A percentile compares a stretch with the other conserved stretches of the same genome.
Conservation (phyloP, 805 yeast genomes). For the Nakazawaea holstii region DNA sequence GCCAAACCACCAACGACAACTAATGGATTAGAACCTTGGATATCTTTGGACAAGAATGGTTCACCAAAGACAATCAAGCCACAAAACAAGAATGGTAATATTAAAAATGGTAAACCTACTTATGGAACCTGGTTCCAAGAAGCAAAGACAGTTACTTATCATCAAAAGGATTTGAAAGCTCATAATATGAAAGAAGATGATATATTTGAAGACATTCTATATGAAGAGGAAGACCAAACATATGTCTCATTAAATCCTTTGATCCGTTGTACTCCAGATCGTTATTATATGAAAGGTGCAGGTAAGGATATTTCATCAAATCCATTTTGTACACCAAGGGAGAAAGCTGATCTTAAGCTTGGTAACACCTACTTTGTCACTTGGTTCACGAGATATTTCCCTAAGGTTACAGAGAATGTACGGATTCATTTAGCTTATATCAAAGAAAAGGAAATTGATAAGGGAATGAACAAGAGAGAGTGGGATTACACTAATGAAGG, state of each 20-base stretch:
- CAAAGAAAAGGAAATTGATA: conserved; percentile 46
- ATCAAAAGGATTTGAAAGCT: conserved; percentile 62
- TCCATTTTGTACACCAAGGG: conserved; percentile 85
- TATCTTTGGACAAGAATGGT: conserved; percentile 71
- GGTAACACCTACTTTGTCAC: conserved; percentile 70
- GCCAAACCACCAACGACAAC: conserved; percentile 65
- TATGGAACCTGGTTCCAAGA: conserved; percentile 76
- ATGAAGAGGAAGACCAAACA: conserved; percentile 64
- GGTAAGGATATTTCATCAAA: conserved; percentile 51
- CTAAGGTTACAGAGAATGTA: conserved; percentile 51
- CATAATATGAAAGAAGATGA: conserved; percentile 67
- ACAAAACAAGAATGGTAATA: conserved; percentile 64
- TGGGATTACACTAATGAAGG: conserved; percentile 18
- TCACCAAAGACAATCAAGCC: conserved; percentile 77
- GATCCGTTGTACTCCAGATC: conserved; percentile 79
- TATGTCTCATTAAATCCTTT: conserved; percentile 71
- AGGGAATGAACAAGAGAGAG: conserved; percentile 49
- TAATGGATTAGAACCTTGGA: conserved; percentile 74
- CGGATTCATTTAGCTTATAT: conserved; percentile 63
- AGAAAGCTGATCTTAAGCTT: conserved; percentile 47
- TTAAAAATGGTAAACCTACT: conserved; percentile 62
- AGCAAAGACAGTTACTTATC: conserved; percentile 49
- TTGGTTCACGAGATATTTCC: conserved; percentile 72
- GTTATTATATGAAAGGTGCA: conserved; percentile 58
- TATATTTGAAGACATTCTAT: conserved; percentile 47